Evolutionary conservation across 257 asterid genomes (phyloP).

Genomic region (Scutellaria baicalensis): DNA sequence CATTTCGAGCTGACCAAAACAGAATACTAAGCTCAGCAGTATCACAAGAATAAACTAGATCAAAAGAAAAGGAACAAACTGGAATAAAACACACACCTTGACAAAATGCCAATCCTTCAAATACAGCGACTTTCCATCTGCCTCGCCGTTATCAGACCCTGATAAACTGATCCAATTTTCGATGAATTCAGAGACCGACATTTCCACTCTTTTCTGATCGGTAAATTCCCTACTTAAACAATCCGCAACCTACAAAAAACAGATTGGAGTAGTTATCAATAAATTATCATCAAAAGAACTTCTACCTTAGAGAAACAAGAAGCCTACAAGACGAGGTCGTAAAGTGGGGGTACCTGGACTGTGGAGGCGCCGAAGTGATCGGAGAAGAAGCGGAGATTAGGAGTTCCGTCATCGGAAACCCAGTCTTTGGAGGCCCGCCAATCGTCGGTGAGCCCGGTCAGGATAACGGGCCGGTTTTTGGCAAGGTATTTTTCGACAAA

Average conservation of each 20-base stretch:
- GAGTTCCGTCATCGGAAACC: constrained; percentile 59
- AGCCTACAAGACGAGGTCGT: background rate
- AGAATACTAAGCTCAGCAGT: background rate
- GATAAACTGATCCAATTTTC: constrained; percentile 36
- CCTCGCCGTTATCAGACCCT: constrained; percentile 20
- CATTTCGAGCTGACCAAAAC: background rate
- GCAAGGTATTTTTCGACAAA: constrained; percentile 49
- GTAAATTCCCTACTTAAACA: constrained; percentile 70
- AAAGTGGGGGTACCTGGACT: constrained; percentile 50
- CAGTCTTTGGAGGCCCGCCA: constrained; percentile 85
- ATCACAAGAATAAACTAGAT: background rate
- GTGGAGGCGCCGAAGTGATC: constrained; percentile 60
- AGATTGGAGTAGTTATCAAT: background rate
- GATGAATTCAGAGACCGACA: constrained; percentile 79
- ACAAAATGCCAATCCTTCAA: constrained; percentile 99
- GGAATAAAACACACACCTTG: constrained; percentile 37
- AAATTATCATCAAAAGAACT: background rate
- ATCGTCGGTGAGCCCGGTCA: constrained; percentile 76
- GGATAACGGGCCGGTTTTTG: constrained; percentile 66
- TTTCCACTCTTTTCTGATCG: constrained; percentile 77
- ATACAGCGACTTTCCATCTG: constrained; percentile 41
- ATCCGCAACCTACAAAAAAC: constrained; percentile 67
- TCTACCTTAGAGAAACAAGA: background rate
- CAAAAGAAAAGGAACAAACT: background rate
- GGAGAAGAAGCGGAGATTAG: constrained; percentile 62